Evolutionary conservation across 1,284 basidiomycete species (phyloP), one percentile per base, ranked within the genome.

Genomic region (Moesziomyces sp.): DNA sequence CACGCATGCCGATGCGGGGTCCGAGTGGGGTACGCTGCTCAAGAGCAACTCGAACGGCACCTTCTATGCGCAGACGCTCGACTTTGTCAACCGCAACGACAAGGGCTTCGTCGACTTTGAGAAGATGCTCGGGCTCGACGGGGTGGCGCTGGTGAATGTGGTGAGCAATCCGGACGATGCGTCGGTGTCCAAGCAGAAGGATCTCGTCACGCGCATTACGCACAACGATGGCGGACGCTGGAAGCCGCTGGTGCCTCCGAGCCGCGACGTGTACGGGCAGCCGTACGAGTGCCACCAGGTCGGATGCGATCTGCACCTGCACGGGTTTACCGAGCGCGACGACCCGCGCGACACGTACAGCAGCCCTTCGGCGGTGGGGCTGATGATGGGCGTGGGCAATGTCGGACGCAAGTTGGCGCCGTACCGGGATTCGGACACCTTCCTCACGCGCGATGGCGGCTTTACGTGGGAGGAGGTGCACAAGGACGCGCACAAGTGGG

Each of bases 391-490:
- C 1, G 94, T 98, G 44, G 96, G 96, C n/a, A 99, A 94, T 79
- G 94, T 99, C 9, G 96, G 97, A 30, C 91, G 93, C 74, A 85
- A 87, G 7, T 89, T 99, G 1, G 90, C 89, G 0, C 87, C 90
- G 0, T 99, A 99, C 85, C 88, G 87, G 3, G 92, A 97, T 46
- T 91, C 91, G 70, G 96, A 98, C 85, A 97, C 94, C 0, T 99
- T 98, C 90, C 88, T 99, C 43, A 94, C 93, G 47, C 92, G 96
- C 3, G 94, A 99, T 80, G 97, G 91, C 6, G 97, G 96, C 8
- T 97, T 97, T 85, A 94, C 93, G 0, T 99, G 96, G 96, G 90
- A 97, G 83, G 96, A 99, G 86, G 92, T 99, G 3, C 93, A 94
- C 86, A 99, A 99, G 84, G 95, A 97, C 78, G 95, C 97, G 0